Percentiles rank a stretch among this genome's conserved stretches.
These are phyloP conservation scores for Gremmenia infestans DNA, from an alignment of 2,329 filamentous ascomycete species.

Conservation along the genomic window DNA sequence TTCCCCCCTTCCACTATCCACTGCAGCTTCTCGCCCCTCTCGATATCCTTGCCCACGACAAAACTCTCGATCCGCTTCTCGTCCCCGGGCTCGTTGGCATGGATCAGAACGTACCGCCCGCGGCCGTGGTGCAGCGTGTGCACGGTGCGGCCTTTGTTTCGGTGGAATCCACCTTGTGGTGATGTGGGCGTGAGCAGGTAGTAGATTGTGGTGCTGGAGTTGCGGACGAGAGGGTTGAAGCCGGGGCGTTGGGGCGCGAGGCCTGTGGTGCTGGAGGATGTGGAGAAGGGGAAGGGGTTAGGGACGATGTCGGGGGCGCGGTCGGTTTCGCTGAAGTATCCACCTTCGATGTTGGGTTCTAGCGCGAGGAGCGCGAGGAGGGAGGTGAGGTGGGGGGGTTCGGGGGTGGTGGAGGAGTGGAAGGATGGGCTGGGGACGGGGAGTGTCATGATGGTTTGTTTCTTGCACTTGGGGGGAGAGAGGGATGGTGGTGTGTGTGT, in stretches of 20 bases:
- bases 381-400: slow-evolving; percentile 31
- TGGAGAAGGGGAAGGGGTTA: slow-evolving; percentile 46
- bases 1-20: slow-evolving; percentile 66
- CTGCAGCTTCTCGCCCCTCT: slow-evolving; percentile 55
- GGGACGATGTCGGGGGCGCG: slow-evolving; percentile 46
- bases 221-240: slow-evolving; percentile 40
- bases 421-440: slow-evolving; percentile 26
- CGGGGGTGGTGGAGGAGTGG: slow-evolving; percentile 20
- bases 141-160: slow-evolving; percentile 56
- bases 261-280: slow-evolving; percentile 32
- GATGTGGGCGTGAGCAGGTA: slow-evolving; percentile 56
- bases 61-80: slow-evolving; percentile 55
- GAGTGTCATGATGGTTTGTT: no score
- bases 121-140: slow-evolving; percentile 61
- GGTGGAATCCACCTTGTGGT: slow-evolving; percentile 57
- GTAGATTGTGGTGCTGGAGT: slow-evolving; percentile 56
- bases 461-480: no score
- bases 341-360: slow-evolving; percentile 55
- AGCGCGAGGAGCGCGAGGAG: slow-evolving; percentile 44
- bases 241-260: slow-evolving; percentile 34
- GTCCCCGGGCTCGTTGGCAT: slow-evolving; percentile 43
- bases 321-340: slow-evolving; percentile 61
- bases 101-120: slow-evolving; percentile 60
- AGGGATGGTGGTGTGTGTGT: no score
- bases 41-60: slow-evolving; percentile 54